A percentile compares a stretch with the other conserved stretches of the same genome.
These are phyloP conservation scores for Xylaria sp. DNA, from an alignment of 2,329 filamentous ascomycete species.

Conservation along the genomic window DNA sequence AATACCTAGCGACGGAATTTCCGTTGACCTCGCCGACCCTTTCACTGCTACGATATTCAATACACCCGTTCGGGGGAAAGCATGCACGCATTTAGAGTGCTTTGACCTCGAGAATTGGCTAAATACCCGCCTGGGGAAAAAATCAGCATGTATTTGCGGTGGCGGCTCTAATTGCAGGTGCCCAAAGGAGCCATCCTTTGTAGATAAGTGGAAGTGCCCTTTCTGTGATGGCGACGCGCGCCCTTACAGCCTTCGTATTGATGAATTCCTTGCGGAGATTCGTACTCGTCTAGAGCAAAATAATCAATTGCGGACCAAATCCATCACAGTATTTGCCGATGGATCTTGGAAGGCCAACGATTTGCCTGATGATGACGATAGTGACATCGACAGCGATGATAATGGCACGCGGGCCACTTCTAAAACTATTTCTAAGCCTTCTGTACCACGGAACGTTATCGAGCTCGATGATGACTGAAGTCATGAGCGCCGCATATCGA, in stretches of 20 bases:
- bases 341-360: conserved; percentile 70
- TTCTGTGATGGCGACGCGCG: conserved; percentile 83
- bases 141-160: conserved; percentile 51
- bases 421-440: conserved; percentile 33
- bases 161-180: conserved; percentile 53
- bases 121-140: conserved; percentile 67
- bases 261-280: conserved; percentile 77
- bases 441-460: conserved; percentile 39
- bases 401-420: conserved; percentile 36
- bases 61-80: conserved; percentile 74
- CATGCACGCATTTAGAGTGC: conserved; percentile 84
- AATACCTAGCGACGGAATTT: conserved; percentile 67
- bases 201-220: conserved; percentile 87
- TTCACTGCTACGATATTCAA: conserved; percentile 73
- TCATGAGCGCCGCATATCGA: not conserved
- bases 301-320: conserved; percentile 62
- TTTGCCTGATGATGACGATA: conserved; percentile 50
- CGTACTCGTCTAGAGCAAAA: conserved; percentile 63
- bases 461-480: conserved; percentile 39
- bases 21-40: conserved; percentile 73
- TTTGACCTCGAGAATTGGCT: conserved; percentile 91
- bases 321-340: conserved; percentile 71
- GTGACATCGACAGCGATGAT: conserved; percentile 48
- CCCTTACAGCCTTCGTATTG: conserved; percentile 75
- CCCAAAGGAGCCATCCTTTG: conserved; percentile 62